Evolutionary conservation across 1,284 basidiomycete species (phyloP), one percentile per base, ranked within the genome.

Genomic region (Cryptococcus sp.): DNA sequence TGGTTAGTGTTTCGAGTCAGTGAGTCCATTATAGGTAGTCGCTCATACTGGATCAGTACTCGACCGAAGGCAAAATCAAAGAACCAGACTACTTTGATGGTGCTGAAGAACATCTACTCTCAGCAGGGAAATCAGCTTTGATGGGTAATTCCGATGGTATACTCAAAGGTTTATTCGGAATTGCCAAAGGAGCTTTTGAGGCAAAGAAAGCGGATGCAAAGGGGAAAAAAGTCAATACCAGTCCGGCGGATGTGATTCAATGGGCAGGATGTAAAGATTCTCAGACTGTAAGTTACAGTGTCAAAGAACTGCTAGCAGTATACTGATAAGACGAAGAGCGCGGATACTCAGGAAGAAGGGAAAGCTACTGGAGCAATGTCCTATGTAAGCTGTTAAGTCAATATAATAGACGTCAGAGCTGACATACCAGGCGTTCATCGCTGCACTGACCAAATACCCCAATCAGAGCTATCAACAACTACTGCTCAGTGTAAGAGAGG

Each of bases 1-100:
- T 76, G 67, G 64, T 64, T 36, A 53, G 64, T 55, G 13, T n/a
- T 15, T 50, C 55, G 14, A 14, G 13, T 30, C 49, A 14, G 30
- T 32, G 14, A 36, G 37, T 42, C n/a, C 32, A 13, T 34, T 36
- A 32, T 49, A 8, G 8, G 10, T 11, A 34, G 11, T 8, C 30
- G 14, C 33, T 14, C 11, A 34, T 49, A 14, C 30, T 23, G 10
- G 44, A n/a, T 5, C 57, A 66, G 62, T 96, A 96, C 79, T 89
- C 90, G 31, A 95, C 91, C 6, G 89, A 94, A 77, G 93, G 93
- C 49, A 93, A 89, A 70, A 80, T 96, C 74, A 96, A 96, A 76
- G 91, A 94, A 71, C 90, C 91, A 38, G 93, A 94, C 72, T 78
- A 90, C 15, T 83, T 84, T 3, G 81, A 84, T 4, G 88, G 87